Conservation (phyloP, 208 protist species). For the Acanthamoeba pearcei region DNA sequence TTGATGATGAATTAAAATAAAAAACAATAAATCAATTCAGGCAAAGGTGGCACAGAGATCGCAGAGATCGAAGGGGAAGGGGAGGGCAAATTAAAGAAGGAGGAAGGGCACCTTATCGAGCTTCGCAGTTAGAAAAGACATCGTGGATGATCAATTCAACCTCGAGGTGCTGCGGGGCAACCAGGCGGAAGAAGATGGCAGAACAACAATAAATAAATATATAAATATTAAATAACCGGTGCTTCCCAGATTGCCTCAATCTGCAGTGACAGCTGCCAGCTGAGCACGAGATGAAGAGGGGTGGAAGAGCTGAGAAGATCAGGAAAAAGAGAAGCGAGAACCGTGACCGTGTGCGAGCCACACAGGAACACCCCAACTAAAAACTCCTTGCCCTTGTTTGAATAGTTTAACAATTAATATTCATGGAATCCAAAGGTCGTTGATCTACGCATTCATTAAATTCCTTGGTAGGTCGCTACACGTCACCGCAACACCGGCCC, state of each 20-base stretch:
- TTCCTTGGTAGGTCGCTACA: not conserved
- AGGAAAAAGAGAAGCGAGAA: conserved; percentile 32
- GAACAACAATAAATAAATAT: not conserved
- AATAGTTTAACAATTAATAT: not conserved
- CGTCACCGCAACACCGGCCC: conserved; percentile 14
- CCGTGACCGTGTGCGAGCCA: not conserved
- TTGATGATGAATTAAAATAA: too few relatives aligned
- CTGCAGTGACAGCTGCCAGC: not conserved
- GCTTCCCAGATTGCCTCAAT: not conserved
- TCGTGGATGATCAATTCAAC: not conserved
- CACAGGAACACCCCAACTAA: not conserved
- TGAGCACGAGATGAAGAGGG: not conserved
- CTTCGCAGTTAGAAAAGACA: not conserved
- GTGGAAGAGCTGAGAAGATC: not conserved
- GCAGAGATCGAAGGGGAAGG: too few relatives aligned
- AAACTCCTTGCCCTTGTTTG: not conserved
- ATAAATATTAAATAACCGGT: not conserved
- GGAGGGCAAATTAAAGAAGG: not conserved
- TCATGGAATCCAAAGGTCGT: not conserved
- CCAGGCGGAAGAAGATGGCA: not conserved
- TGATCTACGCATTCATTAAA: not conserved
- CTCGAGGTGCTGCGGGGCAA: not conserved
- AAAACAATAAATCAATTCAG: too few relatives aligned
- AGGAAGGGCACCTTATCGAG: not conserved
- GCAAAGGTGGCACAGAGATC: too few relatives aligned